Conservation (phyloP, 352 stramenopile species). For the Globisporangium alternatum region DNA sequence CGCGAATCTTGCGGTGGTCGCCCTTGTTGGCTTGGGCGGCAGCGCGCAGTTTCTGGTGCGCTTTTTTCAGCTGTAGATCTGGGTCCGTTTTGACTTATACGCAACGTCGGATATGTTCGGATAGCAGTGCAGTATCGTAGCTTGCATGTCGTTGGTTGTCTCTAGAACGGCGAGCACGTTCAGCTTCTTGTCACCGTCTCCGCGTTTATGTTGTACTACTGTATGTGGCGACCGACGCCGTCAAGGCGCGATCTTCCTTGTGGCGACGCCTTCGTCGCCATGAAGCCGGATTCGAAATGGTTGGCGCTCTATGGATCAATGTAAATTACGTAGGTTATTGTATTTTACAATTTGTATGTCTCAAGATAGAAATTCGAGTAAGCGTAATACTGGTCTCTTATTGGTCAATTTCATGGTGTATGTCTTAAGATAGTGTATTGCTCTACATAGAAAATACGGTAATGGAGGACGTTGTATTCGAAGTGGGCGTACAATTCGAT, state of each 20-base stretch:
- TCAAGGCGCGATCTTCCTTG: too few species aligned
- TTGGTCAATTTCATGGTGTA: too few species aligned
- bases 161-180: neutral
- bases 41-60: neutral
- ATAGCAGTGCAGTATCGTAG: neutral
- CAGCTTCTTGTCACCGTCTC: neutral
- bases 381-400: too few species aligned
- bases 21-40: neutral
- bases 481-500: too few species aligned
- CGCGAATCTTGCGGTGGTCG: neutral
- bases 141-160: neutral
- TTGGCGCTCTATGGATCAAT: constrained; percentile 1
- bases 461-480: too few species aligned
- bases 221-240: neutral
- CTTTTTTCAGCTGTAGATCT: constrained; percentile 1
- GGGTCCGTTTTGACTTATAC: neutral
- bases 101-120: neutral
- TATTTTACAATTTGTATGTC: neutral
- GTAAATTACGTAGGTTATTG: constrained; percentile 2
- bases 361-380: neutral
- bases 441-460: too few species aligned
- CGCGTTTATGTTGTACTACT: neutral
- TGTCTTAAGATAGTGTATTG: too few species aligned
- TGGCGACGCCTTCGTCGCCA: constrained; percentile 9
- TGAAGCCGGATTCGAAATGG: constrained; percentile 15